Evolutionary conservation across 225 moss, liverwort and hornwort species (phyloP), one percentile per base, ranked within the genome.

Genomic region (Asterella californica): DNA sequence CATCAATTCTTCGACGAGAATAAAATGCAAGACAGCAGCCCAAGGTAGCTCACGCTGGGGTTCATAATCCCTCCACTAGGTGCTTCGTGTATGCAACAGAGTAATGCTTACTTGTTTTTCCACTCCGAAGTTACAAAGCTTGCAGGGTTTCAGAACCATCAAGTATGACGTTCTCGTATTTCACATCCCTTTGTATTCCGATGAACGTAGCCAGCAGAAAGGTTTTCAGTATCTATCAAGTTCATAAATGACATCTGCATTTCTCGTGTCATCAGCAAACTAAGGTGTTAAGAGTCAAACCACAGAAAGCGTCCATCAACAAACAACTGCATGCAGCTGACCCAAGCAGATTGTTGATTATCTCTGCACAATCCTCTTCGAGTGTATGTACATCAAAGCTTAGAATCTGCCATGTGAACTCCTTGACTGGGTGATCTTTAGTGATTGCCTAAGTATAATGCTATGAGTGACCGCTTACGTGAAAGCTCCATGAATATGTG

Each of bases 91-190:
- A 57, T 21, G 57, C 57, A 63, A 27, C 9, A 18, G 29, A 9
- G 29, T 6, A 25, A 48, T 17, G 74, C 88, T 68, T 84, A 92
- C 92, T 81, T 92, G 92, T 83, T 87, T 92, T 50, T 91, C 91
- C 83, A 91, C 89, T 80, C 92, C 92, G 70, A 92, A 92, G 74
- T 92, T 91, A 73, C 89, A 89, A 79, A 92, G 90, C 84, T 92
- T 92, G 87, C 90, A 89, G 76, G n/a, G 84, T 87, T 78, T 91
- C 92, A 59, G 86, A 86, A 82, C 87, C 89, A 90, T 92, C 92
- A 48, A 92, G 87, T 79, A 92, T 87, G 82, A 92, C 90, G 78
- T 92, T 92, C 37, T 91, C 92, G 79, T 91, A 90, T 83, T 92
- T 92, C 47, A 92, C 86, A 85, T 92, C 92, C 84, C 92, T n/a